Percentiles rank a stretch among this genome's conserved stretches.
Conservation (phyloP, 495 filamentous ascomycete species). For the Ascodesmis nigricans region DNA sequence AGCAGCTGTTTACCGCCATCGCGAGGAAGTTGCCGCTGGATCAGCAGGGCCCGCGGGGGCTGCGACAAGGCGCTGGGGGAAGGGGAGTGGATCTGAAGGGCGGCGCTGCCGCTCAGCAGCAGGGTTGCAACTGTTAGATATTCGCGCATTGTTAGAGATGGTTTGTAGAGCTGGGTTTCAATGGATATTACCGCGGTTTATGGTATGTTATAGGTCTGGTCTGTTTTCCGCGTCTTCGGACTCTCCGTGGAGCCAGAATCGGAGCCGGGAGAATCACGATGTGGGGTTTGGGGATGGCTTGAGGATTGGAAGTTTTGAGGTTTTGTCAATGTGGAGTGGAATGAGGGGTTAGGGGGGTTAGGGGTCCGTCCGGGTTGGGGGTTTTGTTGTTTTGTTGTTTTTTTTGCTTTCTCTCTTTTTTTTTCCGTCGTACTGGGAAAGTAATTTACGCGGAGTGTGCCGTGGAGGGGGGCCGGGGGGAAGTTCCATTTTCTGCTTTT, state of each 20-base stretch:
- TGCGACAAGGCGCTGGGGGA: conserved; percentile 36
- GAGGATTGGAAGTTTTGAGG: conserved; percentile 21
- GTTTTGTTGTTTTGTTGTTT: conserved; percentile 12
- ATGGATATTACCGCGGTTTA: conserved; percentile 17
- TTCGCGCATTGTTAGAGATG: conserved; percentile 6
- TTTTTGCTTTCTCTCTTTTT: conserved; percentile 22
- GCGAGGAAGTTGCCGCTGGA: conserved; percentile 92
- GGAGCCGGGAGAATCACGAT: conserved; percentile 14
- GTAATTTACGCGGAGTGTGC: no score
- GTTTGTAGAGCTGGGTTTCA: not conserved
- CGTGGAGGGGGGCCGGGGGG: no score
- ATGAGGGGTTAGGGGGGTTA: no score
- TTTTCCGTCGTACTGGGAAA: no score
- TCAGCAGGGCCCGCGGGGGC: conserved; percentile 68
- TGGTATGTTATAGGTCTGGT: not conserved
- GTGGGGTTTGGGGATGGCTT: conserved; percentile 22
- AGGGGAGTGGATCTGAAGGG: conserved; percentile 20
- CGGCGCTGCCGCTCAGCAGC: conserved; percentile 14
- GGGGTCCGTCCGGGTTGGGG: no score
- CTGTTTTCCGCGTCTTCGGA: conserved; percentile 1
- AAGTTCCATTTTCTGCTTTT: no score
- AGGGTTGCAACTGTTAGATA: conserved; percentile 21
- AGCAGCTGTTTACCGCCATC: conserved; percentile 92
- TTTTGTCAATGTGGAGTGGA: no score
- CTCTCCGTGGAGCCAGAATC: conserved; percentile 1